A percentile compares a stretch with the other conserved stretches of the same genome.
Evolutionary conservation across 495 filamentous ascomycete genomes (phyloP).

Genomic region (Parmelia sp.): DNA sequence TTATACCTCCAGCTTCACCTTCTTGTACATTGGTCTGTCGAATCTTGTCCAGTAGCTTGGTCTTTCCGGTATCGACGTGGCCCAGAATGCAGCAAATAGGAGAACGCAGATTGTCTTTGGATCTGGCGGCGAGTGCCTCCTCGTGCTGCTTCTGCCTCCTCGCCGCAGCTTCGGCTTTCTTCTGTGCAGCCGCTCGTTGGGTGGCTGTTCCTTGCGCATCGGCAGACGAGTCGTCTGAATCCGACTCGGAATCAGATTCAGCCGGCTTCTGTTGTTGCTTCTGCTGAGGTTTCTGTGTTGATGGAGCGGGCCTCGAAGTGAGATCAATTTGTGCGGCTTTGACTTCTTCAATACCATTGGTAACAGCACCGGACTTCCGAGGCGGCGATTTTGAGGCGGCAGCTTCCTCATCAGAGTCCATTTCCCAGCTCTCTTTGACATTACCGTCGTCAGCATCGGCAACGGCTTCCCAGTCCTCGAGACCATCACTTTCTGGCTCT

Average conservation of each 20-base stretch:
- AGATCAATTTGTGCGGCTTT: conserved; percentile 28
- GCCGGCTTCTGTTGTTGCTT: conserved; percentile 26
- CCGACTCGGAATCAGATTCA: conserved; percentile 53
- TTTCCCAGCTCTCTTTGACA: conserved; percentile 94
- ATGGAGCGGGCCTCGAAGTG: conserved; percentile 30
- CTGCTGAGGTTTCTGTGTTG: conserved; percentile 9
- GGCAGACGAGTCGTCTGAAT: conserved; percentile 46
- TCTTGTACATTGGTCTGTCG: conserved; percentile 98
- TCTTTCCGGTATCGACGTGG: conserved; percentile 99
- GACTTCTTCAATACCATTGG: conserved; percentile 26
- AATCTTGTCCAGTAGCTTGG: conserved; percentile 97
- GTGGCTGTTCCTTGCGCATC: conserved; percentile 66
- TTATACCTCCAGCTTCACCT: conserved; percentile 99
- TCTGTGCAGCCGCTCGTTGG: conserved; percentile 59
- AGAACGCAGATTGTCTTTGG: conserved; percentile 88
- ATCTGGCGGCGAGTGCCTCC: conserved; percentile 84
- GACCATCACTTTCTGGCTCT: conserved; percentile 52
- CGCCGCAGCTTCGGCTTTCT: conserved; percentile 87
- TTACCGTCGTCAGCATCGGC: conserved; percentile 64
- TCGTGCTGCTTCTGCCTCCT: conserved; percentile 82
- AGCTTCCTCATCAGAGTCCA: conserved; percentile 71
- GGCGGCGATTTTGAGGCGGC: conserved; percentile 23
- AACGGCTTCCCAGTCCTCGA: conserved; percentile 86
- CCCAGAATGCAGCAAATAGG: conserved; percentile 99
- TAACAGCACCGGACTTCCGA: conserved; percentile 20